Conservation (phyloP, 2,329 filamentous ascomycete genomes). For the Rhytidhysteron rufulum region DNA sequence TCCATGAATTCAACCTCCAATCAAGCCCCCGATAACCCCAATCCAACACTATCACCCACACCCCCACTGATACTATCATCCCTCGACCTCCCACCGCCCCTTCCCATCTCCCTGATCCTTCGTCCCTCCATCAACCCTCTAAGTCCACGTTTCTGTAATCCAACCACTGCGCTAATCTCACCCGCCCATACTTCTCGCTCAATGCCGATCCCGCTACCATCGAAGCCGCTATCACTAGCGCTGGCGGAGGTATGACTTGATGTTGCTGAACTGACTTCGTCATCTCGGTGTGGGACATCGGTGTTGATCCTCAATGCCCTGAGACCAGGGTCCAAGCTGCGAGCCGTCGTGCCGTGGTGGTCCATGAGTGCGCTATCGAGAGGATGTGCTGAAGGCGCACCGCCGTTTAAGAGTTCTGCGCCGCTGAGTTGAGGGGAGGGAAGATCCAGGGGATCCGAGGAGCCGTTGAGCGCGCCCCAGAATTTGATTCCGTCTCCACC, state of each 20-base stretch:
- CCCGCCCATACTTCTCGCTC: conserved; percentile 71
- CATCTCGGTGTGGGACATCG: conserved; percentile 35
- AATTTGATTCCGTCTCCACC: conserved; percentile 81
- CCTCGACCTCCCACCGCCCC: conserved; percentile 26
- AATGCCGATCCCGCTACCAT: conserved; percentile 30
- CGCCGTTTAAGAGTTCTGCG: conserved; percentile 27
- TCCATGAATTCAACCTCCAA: no score
- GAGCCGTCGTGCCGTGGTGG: conserved; percentile 4
- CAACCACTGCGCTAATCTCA: conserved; percentile 84
- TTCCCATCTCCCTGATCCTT: conserved; percentile 70
- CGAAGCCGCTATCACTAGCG: conserved; percentile 28
- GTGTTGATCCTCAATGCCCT: conserved; percentile 49
- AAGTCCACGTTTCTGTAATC: conserved; percentile 87
- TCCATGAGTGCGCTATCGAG: no score
- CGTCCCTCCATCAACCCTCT: conserved; percentile 92
- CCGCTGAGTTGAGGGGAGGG: conserved; percentile 3
- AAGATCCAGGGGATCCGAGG: conserved; percentile 4
- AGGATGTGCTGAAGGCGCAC: no score
- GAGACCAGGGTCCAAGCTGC: conserved; percentile 30
- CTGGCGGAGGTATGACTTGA: conserved; percentile 24
- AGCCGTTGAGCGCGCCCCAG: conserved; percentile 29
- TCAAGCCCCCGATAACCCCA: neutral
- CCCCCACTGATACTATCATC: neutral
- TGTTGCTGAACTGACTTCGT: conserved; percentile 32
- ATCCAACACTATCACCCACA: conserved; percentile 1